Conservation (phyloP, 1,284 basidiomycete genomes). For the Sporisorium iseilematis-ciliati region DNA sequence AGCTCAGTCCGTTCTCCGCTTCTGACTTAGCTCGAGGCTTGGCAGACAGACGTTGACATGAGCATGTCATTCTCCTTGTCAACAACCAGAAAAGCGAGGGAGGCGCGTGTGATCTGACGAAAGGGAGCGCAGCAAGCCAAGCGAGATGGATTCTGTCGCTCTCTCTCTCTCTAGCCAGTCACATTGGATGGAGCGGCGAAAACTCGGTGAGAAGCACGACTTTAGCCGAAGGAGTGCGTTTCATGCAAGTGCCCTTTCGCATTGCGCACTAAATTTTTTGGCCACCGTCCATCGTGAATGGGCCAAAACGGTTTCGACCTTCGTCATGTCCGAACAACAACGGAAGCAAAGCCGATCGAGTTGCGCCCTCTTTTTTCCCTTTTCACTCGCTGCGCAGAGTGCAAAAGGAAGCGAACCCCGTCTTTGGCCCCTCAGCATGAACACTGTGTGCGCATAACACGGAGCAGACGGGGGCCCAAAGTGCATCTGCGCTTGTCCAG, state of each 20-base stretch:
- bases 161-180: neutral
- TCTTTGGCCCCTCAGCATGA: slow-evolving; percentile 19
- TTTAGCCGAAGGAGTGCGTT: slow-evolving; percentile 23
- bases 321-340: neutral
- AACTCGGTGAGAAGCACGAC: slow-evolving; percentile 20
- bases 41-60: neutral
- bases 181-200: slow-evolving; percentile 14
- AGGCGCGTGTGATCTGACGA: neutral
- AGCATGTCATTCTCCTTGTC: neutral
- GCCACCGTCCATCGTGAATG: neutral
- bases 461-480: slow-evolving; percentile 12
- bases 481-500: neutral
- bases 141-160: too few species aligned
- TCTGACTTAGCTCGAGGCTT: slow-evolving; percentile 6
- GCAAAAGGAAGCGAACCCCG: slow-evolving; percentile 3
- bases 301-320: neutral
- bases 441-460: slow-evolving; percentile 2
- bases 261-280: slow-evolving; percentile 3
- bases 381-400: neutral
- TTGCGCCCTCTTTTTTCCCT: neutral
- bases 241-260: slow-evolving; percentile 2
- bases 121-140: neutral
- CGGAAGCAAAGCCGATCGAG: slow-evolving; percentile 8
- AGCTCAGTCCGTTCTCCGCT: neutral
- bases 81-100: neutral